Base-by-base conservation (phyloP, 1,284 basidiomycete species). In the Trichosporon sp. region DNA sequence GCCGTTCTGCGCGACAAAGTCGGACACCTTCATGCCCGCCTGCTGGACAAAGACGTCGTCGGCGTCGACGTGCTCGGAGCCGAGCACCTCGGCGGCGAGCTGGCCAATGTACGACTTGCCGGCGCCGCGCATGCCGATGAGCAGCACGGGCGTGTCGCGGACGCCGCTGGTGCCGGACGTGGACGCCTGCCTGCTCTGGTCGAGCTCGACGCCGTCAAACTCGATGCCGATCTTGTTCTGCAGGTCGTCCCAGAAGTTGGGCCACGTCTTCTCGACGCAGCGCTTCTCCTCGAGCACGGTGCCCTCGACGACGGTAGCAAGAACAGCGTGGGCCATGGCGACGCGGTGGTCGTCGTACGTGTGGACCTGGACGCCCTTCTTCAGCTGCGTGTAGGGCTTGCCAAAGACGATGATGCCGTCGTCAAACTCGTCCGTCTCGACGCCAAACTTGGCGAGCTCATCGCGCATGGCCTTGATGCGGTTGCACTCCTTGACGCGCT, bases 211-310 rank as follows among this genome's bases (percentile, higher is more conserved):
- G 27, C 94, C 95, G 76, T 91, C 88, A 34, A 95, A 91, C 67
- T 88, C 86, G 69, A 98, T 87, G n/a, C 95, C 95, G 68, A 98
- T 93, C 92, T 95, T 76, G 85, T 92, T 93, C 80, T 93, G 89
- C 25, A 99, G 86, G 82, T 98, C 97, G 79, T 99, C 97, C 95
- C 96, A 99, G 92, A 95, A 99, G 80, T 95, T 95, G 2, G 97
- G 96, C 96, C 96, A 99, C 0, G 97, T 99, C 87, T 99, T 99
- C 84, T 98, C 96, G 25, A 99, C 96, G 78, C 96, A 98, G 66
- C 96, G 87, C 84, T 97, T 98, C 85, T 99, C 96, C 79, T 98
- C 94, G 44, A 99, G 86, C 70, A 94, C 85, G 0, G 92, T 93
- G 31, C 88, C 89, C 38, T 87, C 84, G 31, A 95, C 85, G 2